Base-by-base conservation (phyloP, 2,329 filamentous ascomycete species). In the Aureobasidium sp. region DNA sequence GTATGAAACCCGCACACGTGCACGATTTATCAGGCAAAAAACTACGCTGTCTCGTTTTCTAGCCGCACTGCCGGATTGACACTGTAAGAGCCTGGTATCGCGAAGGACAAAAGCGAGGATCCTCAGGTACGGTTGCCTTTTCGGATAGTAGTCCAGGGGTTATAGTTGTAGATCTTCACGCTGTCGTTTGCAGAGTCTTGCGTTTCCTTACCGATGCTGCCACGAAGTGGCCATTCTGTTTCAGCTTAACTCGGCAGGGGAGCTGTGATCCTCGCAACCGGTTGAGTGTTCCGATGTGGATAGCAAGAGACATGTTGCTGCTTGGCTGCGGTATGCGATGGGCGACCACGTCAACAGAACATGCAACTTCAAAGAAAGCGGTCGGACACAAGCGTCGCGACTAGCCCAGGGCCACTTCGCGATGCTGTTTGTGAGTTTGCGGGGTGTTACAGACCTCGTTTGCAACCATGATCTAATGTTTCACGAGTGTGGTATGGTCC, bases 21-120 rank as follows among this genome's bases (percentile, higher is more conserved):
- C 53, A 57, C 53, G 53, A 20, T 24, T 24, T 17, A 57, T 46
- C 53, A 57, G 53, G 41, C 39, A n/a, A 57, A n/a, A 46, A n/a
- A 24, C n/a, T 17, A 34, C 39, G 36, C 27, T 46, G 17, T 29
- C 53, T 43, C 36, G 53, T 26, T 36, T 36, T 15, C 6, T 46
- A 5, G 26, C 27, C 53, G 8, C 5, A 46, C 36, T 27, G 41
- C 26, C 53, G 29, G 29, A 17, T 57, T 12, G 10, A n/a, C 9
- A 32, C 26, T 32, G 39, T 44, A n/a, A 34, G 41, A 12, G n/a
- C n/a, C 15, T 39, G 27, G n/a, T 2, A n/a, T 34, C 5, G 39
- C 26, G 29, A 36, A 34, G 41, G 17, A 46, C 27, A 29, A n/a
- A 13, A 36, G 41, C 29, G 39, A 36, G 13, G 39, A 57, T 57